These are phyloP conservation scores for Trifolium pratense DNA, from an alignment of 306 rosid genomes.

Conservation along the genomic window DNA sequence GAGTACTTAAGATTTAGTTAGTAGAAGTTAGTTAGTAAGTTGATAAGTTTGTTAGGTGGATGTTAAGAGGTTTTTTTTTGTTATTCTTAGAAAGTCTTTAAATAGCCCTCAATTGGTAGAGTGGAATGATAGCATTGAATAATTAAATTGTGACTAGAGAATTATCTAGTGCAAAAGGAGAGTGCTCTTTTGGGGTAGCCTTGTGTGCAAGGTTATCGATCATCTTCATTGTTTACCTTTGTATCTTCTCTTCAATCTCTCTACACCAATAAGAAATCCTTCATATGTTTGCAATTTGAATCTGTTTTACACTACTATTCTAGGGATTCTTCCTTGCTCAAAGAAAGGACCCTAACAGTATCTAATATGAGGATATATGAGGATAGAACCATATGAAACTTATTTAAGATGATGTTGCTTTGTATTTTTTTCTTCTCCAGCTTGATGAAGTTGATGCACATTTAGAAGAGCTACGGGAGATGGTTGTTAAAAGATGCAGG, in stretches of 20 bases:
- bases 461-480: slow-evolving; percentile 80
- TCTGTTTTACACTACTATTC: background rate
- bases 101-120: too few relatives aligned
- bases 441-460: slow-evolving; percentile 69
- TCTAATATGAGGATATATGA: slow-evolving; percentile 4
- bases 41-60: background rate
- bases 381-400: background rate
- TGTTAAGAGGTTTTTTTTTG: too few relatives aligned
- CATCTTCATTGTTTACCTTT: too few relatives aligned
- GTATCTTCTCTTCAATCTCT: background rate
- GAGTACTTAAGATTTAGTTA: background rate
- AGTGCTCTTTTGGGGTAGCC: too few relatives aligned
- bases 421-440: slow-evolving; percentile 57
- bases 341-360: background rate
- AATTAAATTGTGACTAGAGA: too few relatives aligned
- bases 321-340: background rate
- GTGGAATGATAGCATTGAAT: too few relatives aligned
- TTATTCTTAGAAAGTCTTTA: too few relatives aligned
- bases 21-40: background rate
- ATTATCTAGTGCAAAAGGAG: too few relatives aligned
- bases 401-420: background rate
- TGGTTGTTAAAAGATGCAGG: slow-evolving; percentile 87
- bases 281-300: background rate
- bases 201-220: too few relatives aligned
- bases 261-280: background rate